Conservation (phyloP, 805 yeast genomes). For the Candida takata region DNA sequence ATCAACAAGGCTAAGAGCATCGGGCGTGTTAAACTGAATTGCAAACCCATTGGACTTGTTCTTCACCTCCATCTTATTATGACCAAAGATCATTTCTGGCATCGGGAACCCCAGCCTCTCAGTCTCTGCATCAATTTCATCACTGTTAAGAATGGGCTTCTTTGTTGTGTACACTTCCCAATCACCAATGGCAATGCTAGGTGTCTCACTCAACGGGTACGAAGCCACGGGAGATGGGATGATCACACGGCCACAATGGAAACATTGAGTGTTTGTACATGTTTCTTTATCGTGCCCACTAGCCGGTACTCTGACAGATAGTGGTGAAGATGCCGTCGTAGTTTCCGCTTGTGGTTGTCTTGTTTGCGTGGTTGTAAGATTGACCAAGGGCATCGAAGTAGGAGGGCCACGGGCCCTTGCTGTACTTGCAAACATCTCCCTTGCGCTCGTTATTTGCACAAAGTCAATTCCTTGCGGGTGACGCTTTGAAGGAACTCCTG, state of each 20-base stretch:
- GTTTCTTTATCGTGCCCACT: slow-evolving; percentile 26
- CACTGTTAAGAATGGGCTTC: slow-evolving; percentile 68
- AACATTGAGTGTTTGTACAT: slow-evolving; percentile 42
- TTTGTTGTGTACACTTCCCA: slow-evolving; percentile 75
- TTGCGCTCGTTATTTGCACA: slow-evolving; percentile 50
- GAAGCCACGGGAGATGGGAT: slow-evolving; percentile 72
- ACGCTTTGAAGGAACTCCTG: slow-evolving; percentile 1
- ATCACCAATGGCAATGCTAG: slow-evolving; percentile 59
- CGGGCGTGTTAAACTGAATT: slow-evolving; percentile 67
- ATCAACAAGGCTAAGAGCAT: slow-evolving; percentile 58
- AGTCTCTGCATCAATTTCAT: slow-evolving; percentile 60
- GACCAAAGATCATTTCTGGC: slow-evolving; percentile 98
- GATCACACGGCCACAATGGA: slow-evolving; percentile 62
- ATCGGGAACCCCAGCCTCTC: slow-evolving; percentile 66
- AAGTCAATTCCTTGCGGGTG: slow-evolving; percentile 39
- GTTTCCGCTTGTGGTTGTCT: slow-evolving; percentile 8
- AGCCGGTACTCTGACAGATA: slow-evolving; percentile 35
- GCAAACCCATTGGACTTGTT: slow-evolving; percentile 34
- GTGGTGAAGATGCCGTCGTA: slow-evolving; percentile 8
- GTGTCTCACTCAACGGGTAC: slow-evolving; percentile 55
- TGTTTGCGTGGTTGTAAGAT: no score
- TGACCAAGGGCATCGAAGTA: no score
- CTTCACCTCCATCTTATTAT: slow-evolving; percentile 54
- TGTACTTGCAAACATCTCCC: slow-evolving; percentile 48
- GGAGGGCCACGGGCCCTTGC: slow-evolving; percentile 28